Conservation (phyloP, 805 yeast species). For the Cyberlindnera maritima region DNA sequence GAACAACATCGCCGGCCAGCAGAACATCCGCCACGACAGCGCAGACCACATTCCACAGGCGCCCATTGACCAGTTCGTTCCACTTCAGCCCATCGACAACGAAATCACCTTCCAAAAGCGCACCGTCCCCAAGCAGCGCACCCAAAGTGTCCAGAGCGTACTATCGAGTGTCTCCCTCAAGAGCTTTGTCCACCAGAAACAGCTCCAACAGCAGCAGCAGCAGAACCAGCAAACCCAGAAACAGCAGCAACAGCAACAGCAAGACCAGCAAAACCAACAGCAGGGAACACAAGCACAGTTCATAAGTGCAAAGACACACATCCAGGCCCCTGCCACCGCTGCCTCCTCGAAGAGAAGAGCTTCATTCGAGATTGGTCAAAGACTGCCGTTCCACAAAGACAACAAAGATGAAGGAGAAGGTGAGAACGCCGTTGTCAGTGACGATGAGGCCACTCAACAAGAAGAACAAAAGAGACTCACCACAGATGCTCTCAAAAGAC, state of each 20-base stretch:
- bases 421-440: conserved; percentile 24
- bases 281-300: conserved; percentile 22
- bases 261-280: conserved; percentile 1
- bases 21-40: conserved; percentile 3
- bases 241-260: conserved; percentile 3
- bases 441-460: conserved; percentile 24
- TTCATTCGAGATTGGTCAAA: conserved; percentile 30
- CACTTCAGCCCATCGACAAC: conserved; percentile 6
- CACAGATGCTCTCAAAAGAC: conserved; percentile 36
- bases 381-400: conserved; percentile 35
- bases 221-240: conserved; percentile 2
- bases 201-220: neutral
- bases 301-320: conserved; percentile 33
- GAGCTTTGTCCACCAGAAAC: conserved; percentile 44
- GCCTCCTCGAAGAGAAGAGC: conserved; percentile 33
- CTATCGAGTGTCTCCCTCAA: conserved; percentile 57
- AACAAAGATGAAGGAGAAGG: conserved; percentile 12
- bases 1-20: neutral
- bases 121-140: conserved; percentile 52
- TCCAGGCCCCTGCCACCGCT: conserved; percentile 40
- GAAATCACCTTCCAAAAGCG: conserved; percentile 61
- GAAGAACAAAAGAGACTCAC: conserved; percentile 35
- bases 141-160: conserved; percentile 40
- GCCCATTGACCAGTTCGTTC: conserved; percentile 31
- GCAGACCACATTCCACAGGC: conserved; percentile 5